Evolutionary conservation across 805 yeast genomes (phyloP), one percentile per base, ranked within the genome.

Genomic region (Ogataea angusta): DNA sequence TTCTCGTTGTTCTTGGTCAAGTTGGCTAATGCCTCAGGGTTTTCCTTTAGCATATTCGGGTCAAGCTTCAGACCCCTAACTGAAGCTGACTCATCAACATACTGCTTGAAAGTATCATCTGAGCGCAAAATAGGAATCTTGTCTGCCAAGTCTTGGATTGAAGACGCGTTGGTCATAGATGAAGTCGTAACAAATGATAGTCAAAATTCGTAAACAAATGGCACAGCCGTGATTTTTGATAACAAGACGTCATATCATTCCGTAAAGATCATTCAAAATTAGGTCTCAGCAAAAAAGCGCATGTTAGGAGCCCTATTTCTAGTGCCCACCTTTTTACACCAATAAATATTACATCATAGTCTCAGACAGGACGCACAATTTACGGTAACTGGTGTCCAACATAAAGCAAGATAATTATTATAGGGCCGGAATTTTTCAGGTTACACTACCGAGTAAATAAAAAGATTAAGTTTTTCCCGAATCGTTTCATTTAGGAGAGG

Each of bases 1-100:
- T 69, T 69, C 43, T 67, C 65, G 41, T 67, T 67, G 30, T 56
- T 51, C 26, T 45, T 45, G 15, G 55, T 46, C 14, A 48, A 36
- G 13, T 42, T 42, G 2, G 43, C 42, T 6, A 50, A 37, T 6
- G 50, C 47, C 8, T 46, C 49, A 5, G 47, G 45, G 43, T 49
- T 42, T 22, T 42, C 49, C 12, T 47, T 40, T 18, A 49, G 31
- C 32, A 41, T 34, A 10, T 39, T 47, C 7, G 44, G 43, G 16
- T 46, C 42, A 14, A 47, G 42, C 33, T 40, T 44, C 22, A 47
- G 37, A 5, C 48, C 47, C 13, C 35, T 39, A 26, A 47, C 51
- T 2, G 51, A 44, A 6, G 32, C 26, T 13, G 51, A 47, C 24
- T 47, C 48, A 18, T 49, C 47, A n/a, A 49, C 48, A 34, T 46